Percentiles rank a stretch among this genome's conserved stretches.
These are phyloP conservation scores for Prototheca wickerhamii DNA, from an alignment of 163 green algal species.

Conservation along the genomic window DNA sequence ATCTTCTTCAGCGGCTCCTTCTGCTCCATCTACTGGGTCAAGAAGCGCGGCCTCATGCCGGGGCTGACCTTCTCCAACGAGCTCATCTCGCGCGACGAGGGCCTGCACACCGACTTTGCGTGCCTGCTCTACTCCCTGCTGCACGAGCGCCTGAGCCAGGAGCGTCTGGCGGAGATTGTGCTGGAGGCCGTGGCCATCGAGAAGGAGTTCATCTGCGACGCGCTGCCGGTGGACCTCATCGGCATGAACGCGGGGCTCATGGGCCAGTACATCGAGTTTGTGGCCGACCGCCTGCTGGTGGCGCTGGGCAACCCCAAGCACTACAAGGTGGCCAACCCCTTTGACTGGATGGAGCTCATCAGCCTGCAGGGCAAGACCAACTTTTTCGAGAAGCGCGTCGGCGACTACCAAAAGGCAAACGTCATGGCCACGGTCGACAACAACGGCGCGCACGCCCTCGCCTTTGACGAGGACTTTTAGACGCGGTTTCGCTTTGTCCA, in stretches of 20 bases:
- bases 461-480: conserved; percentile 70
- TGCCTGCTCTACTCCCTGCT: conserved; percentile 75
- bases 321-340: conserved; percentile 88
- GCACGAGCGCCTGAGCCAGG: conserved; percentile 57
- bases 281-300: conserved; percentile 90
- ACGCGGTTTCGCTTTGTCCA: background rate
- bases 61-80: conserved; percentile 88
- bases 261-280: conserved; percentile 96
- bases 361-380: conserved; percentile 98
- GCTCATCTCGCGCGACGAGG: conserved; percentile 80
- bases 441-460: conserved; percentile 36
- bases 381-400: conserved; percentile 98
- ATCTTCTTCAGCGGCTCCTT: conserved; percentile 87
- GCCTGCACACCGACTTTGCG: conserved; percentile 83
- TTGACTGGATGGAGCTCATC: conserved; percentile 98
- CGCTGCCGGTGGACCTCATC: conserved; percentile 74
- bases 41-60: conserved; percentile 79
- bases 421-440: conserved; percentile 66
- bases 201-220: conserved; percentile 92
- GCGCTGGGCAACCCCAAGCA: conserved; percentile 63
- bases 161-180: conserved; percentile 72
- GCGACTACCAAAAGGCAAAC: conserved; percentile 92
- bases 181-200: conserved; percentile 90
- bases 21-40: conserved; percentile 89
- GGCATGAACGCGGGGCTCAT: conserved; percentile 96